Base-by-base conservation (phyloP, 192 early-diverging fungal genomes). In the Mortierella alpina region DNA sequence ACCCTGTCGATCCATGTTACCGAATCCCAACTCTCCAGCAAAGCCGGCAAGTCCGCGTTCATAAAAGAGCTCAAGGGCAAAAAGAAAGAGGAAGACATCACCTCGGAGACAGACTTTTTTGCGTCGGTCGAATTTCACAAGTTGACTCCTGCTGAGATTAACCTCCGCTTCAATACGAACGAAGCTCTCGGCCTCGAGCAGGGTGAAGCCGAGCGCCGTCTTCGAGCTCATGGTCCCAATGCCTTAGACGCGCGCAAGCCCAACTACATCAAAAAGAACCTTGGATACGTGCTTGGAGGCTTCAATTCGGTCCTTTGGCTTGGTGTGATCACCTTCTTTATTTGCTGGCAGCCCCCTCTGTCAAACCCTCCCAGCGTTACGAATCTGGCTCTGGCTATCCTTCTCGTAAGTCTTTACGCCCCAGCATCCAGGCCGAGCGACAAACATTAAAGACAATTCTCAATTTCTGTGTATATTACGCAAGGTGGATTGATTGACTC, bases 281-380 rank as follows among this genome's bases (percentile, higher is more conserved):
- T 88, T 44, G 46, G 67, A 0, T 91, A 89, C 57, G 55, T 93
- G 47, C 91, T 92, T 82, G 90, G 92, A 63, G 93, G 93, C 0
- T 95, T 95, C 64, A 90, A 92, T 57, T 80, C 84, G 20, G 79
- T 95, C 31, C 67, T 93, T 15, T 95, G 93, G 93, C 48, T 91
- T 39, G 90, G 88, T 20, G 86, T 86, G 71, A 77, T 93, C n/a
- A 91, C 91, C 53, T 91, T 89, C 66, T 90, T 84, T 56, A 68
- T 95, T 8, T 89, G 88, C 73, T 93, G 91, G 89, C 63, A 82
- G 63, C 92, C 91, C 3, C 84, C 90, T 11, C 57, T 84, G 17
- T 75, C 83, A 9, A 73, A 73, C 18, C 74, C 75, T 31, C 91
- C 88, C 31, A 82, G 85, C 50, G 57, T 85, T 6, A 77, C 85